Conservation (phyloP, 2,329 filamentous ascomycete genomes). For the Chrysosphaeria jannelii region DNA sequence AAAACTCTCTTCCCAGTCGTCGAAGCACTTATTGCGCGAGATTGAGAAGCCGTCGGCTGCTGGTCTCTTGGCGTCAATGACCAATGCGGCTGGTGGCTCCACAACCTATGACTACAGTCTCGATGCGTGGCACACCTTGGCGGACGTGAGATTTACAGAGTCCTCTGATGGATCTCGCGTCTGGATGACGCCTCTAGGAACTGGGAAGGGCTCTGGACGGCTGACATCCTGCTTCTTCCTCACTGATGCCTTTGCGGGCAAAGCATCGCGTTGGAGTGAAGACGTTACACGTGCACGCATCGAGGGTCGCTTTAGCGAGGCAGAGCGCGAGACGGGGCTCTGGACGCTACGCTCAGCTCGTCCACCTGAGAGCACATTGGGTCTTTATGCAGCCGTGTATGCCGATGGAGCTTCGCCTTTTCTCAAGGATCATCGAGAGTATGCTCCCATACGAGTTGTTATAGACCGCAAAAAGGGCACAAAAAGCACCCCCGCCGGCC, state of each 20-base stretch:
- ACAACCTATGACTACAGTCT: conserved; percentile 45
- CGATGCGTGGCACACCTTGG: conserved; percentile 37
- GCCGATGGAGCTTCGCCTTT: conserved; percentile 34
- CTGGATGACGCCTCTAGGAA: conserved; percentile 33
- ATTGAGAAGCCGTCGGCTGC: conserved; percentile 51
- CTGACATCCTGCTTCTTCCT: conserved; percentile 38
- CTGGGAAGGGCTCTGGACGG: conserved; percentile 15
- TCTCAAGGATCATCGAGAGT: conserved; percentile 31
- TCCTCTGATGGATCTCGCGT: conserved; percentile 30
- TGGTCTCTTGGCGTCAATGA: conserved; percentile 29
- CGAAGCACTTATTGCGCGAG: conserved; percentile 48
- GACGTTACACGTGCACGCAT: conserved; percentile 67
- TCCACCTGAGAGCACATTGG: conserved; percentile 27
- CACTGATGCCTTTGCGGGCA: conserved; percentile 47
- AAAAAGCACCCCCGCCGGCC: conserved; percentile 32
- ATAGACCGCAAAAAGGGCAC: conserved; percentile 38
- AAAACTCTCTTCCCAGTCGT: conserved; percentile 15
- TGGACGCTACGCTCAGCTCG: conserved; percentile 52
- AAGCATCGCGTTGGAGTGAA: conserved; percentile 46
- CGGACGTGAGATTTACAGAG: conserved; percentile 43
- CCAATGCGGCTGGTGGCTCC: conserved; percentile 27
- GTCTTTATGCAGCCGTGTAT: conserved; percentile 35
- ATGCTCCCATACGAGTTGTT: conserved; percentile 40
- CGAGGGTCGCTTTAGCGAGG: conserved; percentile 56
- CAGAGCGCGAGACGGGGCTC: conserved; percentile 48